Base-by-base conservation (phyloP, 345 rosid species). In the Combretum micranthum region DNA sequence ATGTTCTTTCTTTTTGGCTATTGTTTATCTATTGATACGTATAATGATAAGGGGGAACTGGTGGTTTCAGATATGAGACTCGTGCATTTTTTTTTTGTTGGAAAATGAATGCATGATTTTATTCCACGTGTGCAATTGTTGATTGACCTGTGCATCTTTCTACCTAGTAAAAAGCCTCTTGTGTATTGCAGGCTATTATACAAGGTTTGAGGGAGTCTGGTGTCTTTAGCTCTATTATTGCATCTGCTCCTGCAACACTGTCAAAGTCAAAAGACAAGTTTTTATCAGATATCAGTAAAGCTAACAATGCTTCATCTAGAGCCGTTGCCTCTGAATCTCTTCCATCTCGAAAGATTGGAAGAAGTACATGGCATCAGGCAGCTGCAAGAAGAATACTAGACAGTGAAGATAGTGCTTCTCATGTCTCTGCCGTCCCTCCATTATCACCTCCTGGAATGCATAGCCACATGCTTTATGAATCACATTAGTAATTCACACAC, bases 151-250 rank as follows among this genome's bases (percentile, higher is more conserved):
- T 32, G 39, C 10, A 32, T 32, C 39, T 7, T 32, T 32, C 39
- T 5, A 7, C 46, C 49, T 4, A 16, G 20, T n/a, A 44, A 13
- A 4, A 23, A 13, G 43, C 52, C 52, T 52, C 25, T 51, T 52
- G 52, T 39, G 19, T 50, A 57, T 61, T 19, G 15, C 85, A 92
- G 98, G 87, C 73, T 47, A 76, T 89, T 47, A 71, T 92, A 51
- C 94, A 85, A 77, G 96, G 86, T 43, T 78, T 92, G 39, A 68
- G 86, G 67, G 97, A 88, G 61, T 78, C 98, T 19, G 98, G 96
- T 19, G 77, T 86, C 42, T 89, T 92, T 75, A 83, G 77, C 82
- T 75, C 84, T 14, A 70, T 83, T 21, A 77, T 92, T 46, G 79
- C 80, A 62, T 75, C 83, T 23, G 85, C 84, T 44, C 75, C 78